Evolutionary conservation across 1,139 yeast genomes (phyloP).

Genomic region (Protomyces gravidus): DNA sequence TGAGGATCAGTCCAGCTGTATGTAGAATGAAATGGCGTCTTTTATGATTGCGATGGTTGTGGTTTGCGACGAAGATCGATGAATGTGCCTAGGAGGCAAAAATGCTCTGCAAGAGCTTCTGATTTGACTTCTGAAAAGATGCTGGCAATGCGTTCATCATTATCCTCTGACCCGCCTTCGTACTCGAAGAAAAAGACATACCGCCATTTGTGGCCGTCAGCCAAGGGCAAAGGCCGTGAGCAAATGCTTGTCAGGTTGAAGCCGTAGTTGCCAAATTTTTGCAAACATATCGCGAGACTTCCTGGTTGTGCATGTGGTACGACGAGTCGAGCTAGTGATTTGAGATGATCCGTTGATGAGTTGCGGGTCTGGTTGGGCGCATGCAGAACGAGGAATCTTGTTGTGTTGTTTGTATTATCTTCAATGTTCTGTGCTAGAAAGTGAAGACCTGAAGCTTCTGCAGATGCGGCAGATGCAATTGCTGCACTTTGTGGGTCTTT

Average conservation of each 20-base stretch:
- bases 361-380: not conserved
- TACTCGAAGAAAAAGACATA: conserved; percentile 30
- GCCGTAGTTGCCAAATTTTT: conserved; percentile 4
- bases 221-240: conserved; percentile 14
- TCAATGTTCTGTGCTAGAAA: conserved; percentile 57
- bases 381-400: conserved; percentile 66
- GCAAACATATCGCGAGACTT: conserved; percentile 9
- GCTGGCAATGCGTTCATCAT: not conserved
- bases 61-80: not conserved
- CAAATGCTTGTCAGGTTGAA: conserved; percentile 13
- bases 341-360: not conserved
- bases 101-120: not conserved
- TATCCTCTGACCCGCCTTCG: conserved; percentile 12
- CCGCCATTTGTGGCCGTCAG: conserved; percentile 17
- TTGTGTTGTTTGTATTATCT: conserved; percentile 69
- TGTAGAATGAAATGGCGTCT: not conserved
- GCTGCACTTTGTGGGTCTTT: conserved; percentile 47
- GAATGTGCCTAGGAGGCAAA: not conserved
- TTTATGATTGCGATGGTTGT: not conserved
- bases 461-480: conserved; percentile 63
- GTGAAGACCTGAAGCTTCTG: conserved; percentile 58
- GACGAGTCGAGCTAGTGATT: conserved; percentile 11
- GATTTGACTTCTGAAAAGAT: not conserved
- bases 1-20: not conserved
- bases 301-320: conserved; percentile 24